These are phyloP conservation scores for Striga hermonthica DNA, from an alignment of 305 asterid genomes.

Conservation along the genomic window DNA sequence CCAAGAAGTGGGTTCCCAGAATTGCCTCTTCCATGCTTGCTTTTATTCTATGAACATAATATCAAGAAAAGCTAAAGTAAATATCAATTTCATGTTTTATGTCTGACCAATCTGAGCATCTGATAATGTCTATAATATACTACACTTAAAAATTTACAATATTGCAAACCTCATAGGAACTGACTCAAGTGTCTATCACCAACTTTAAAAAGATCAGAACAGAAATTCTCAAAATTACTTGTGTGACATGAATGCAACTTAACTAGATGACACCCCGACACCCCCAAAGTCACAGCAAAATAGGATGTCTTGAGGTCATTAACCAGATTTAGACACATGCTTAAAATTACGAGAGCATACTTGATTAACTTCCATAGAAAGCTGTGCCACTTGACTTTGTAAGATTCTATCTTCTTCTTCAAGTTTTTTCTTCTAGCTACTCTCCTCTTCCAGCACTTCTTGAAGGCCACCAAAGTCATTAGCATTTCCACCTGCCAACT, in stretches of 20 bases:
- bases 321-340: constrained; percentile 16
- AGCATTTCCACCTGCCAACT: constrained; percentile 69
- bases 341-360: constrained; percentile 37
- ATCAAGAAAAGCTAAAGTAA: constrained; percentile 22
- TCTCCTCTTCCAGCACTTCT: constrained; percentile 79
- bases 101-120: not conserved
- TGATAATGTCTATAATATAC: not conserved
- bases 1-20: constrained; percentile 50
- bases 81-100: constrained; percentile 9
- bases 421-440: constrained; percentile 69
- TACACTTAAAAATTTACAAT: constrained; percentile 8
- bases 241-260: constrained; percentile 4
- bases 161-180: constrained; percentile 14
- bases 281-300: too few relatives aligned
- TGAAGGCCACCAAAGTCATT: constrained; percentile 53
- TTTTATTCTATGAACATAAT: constrained; percentile 49
- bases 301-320: constrained; percentile 2
- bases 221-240: constrained; percentile 1
- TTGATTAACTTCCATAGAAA: constrained; percentile 70
- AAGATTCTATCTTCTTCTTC: constrained; percentile 88
- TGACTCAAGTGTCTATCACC: constrained; percentile 4
- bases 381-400: constrained; percentile 65
- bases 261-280: constrained; percentile 11
- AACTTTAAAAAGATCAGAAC: constrained; percentile 15
- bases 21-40: constrained; percentile 56